Evolutionary conservation across 1,139 yeast species (phyloP), one percentile per base, ranked within the genome.

Genomic region (Hyphopichia pseudoburtonii): DNA sequence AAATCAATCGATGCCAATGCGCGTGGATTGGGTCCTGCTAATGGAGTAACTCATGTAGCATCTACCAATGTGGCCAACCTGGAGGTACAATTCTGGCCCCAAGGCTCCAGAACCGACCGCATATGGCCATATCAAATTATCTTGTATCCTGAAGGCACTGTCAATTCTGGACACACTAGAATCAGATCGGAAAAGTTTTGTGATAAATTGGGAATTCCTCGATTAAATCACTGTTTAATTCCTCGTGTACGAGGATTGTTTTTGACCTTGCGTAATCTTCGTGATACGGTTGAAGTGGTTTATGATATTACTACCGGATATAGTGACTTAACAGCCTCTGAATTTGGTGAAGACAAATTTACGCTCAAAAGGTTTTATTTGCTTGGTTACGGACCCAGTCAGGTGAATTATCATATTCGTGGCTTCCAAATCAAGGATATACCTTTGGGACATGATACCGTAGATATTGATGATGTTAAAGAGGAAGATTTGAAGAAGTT

Each of bases 101-200:
- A 47, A 25, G 73, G 74, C 2, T 47, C 45, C 3, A 54, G 62
- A 24, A 39, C 61, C 2, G 47, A 56, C 43, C 44, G 59, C 34
- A 41, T 66, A 36, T 57, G 71, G 67, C 70, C 80, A 46, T 81
- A 78, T 47, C 67, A 67, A 54, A 56, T 92, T 37, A 62, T 90
- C 19, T 59, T 92, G 24, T 92, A 84, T 60, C 98, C 99, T 1
- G 99, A 92, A 60, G 99, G 99, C 2, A 92, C 99, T 0, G 94
- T 89, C 37, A 66, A 86, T 41, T 82, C 94, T 27, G 69, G 68
- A 10, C 73, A 78, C 45, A 88, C 96, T 3, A 72, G 77, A 34
- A 64, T 53, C 6, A 76, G 77, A 41, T 80, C 90, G 3, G 67
- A 66, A 12, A 70, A 59, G 12, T 92, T 66, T 60, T 84, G 86